Percentiles rank a stretch among this genome's conserved stretches.
Evolutionary conservation across 1,139 yeast genomes (phyloP).

Genomic region (Arxiozyma heterogenica): DNA sequence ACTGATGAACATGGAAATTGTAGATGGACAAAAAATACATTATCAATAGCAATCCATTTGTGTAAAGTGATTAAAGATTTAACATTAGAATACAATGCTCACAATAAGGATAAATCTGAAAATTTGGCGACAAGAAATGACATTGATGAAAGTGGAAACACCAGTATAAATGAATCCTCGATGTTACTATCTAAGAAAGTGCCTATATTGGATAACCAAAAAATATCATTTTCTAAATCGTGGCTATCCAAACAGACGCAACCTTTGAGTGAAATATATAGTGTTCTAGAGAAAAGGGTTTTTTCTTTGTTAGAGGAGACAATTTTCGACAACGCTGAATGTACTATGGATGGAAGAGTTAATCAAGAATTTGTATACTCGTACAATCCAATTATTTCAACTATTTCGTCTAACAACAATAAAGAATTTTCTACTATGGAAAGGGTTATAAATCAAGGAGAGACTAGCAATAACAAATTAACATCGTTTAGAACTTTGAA

Average conservation of each 20-base stretch:
- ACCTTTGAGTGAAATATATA: slow-evolving; percentile 72
- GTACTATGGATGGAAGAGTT: slow-evolving; percentile 30
- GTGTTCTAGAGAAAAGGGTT: slow-evolving; percentile 61
- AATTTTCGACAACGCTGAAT: slow-evolving; percentile 23
- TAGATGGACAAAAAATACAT: slow-evolving; percentile 82
- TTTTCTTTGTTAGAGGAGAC: slow-evolving; percentile 36
- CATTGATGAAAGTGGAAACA: background rate
- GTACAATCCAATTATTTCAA: slow-evolving; percentile 8
- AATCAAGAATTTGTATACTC: slow-evolving; percentile 29
- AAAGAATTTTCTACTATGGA: background rate
- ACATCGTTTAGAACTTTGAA: slow-evolving; percentile 3
- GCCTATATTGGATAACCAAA: slow-evolving; percentile 22
- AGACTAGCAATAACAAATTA: background rate
- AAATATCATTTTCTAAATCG: slow-evolving; percentile 57
- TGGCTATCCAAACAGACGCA: slow-evolving; percentile 84
- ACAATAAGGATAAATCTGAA: background rate
- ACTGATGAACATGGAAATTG: slow-evolving; percentile 80
- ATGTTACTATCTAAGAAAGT: slow-evolving; percentile 6
- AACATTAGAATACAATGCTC: slow-evolving; percentile 15
- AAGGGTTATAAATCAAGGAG: background rate
- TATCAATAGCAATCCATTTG: slow-evolving; percentile 63
- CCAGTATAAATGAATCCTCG: slow-evolving; percentile 5
- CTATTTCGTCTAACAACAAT: background rate
- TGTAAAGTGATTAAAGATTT: slow-evolving; percentile 37
- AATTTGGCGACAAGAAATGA: background rate